A percentile compares a stretch with the other conserved stretches of the same genome.
These are phyloP conservation scores for Prillingera fragicola DNA, from an alignment of 1,284 basidiomycete genomes.

Conservation along the genomic window DNA sequence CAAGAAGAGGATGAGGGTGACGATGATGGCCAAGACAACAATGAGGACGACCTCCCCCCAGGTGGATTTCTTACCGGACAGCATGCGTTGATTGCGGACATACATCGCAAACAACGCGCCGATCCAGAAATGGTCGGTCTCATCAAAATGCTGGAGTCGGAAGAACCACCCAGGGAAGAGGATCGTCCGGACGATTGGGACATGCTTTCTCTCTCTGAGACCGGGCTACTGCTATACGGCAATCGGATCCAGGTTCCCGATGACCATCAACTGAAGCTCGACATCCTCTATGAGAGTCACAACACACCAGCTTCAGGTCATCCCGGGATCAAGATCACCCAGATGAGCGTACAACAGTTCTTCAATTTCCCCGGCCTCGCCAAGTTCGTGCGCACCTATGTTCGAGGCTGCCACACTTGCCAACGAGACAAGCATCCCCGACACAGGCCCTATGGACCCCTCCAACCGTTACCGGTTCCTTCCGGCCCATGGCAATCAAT, in stretches of 20 bases:
- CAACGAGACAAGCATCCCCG: slow-evolving; percentile 46
- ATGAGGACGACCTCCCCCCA: background rate
- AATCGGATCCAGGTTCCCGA: slow-evolving; percentile 9
- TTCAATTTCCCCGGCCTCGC: slow-evolving; percentile 32
- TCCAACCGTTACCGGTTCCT: slow-evolving; percentile 49
- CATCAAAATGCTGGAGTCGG: no score
- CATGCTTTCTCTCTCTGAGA: no score
- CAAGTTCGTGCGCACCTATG: slow-evolving; percentile 24
- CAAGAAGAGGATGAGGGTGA: no score
- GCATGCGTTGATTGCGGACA: no score
- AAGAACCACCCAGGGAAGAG: no score
- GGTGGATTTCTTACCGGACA: no score
- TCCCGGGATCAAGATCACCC: slow-evolving; percentile 48
- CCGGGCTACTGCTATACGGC: no score
- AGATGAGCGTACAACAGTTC: slow-evolving; percentile 21
- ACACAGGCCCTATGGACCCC: slow-evolving; percentile 36
- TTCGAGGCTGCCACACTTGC: slow-evolving; percentile 47
- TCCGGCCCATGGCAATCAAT: slow-evolving; percentile 48
- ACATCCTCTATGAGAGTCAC: slow-evolving; percentile 27
- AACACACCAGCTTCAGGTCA: slow-evolving; percentile 45
- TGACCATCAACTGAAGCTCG: background rate
- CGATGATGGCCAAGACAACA: background rate
- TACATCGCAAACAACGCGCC: no score
- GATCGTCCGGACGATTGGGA: no score
- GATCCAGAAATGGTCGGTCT: no score